Base-by-base conservation (phyloP, 179 eudicot species). In the Patellifolia procumbens region DNA sequence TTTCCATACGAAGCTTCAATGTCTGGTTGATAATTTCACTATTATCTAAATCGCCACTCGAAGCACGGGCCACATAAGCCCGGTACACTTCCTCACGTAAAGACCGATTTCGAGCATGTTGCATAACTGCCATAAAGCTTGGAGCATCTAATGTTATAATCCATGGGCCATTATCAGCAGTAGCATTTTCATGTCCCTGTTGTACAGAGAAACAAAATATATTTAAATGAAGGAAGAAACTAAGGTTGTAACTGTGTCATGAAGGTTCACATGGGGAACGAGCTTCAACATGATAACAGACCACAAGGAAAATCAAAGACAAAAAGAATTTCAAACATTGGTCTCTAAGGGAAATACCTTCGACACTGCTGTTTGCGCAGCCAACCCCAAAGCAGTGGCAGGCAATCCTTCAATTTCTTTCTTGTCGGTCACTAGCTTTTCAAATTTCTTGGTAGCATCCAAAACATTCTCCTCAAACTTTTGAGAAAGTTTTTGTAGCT, bases 381-480 rank as follows among this genome's bases (percentile, higher is more conserved):
- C 98, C 85, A 93, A 83, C 37, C 92, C 98, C 80, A 93, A 88
- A 81, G 97, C 96, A 74, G 96, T 90, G 48, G 89, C 89, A 22
- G 99, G 97, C 82, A 96, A 78, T 67, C 99, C 99, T 80, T 89
- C 97, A 69, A 96, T 84, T 53, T 96, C 97, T 66, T 89, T 90
- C 85, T 90, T 91, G 74, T 93, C 97, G 26, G 92, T 86, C 70
- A 93, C 88, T 76, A 96, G 53, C 67, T 86, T 96, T 83, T 91
- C 96, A 86, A 91, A 96, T 78, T 93, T 96, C 91, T 96, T 96
- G 20, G 99, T 96, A 24, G 98, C 92, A 86, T 93, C 99, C 76
- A 96, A 75, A 72, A 96, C 97, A 85, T 96, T 93, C 83, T 96
- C 99, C 64, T 70, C 91, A 85, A 90, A 93, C 81, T 96, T 96